phyloP scores from a whole-genome alignment of 768 basidiomycete genomes.

The Pilatotrama ljubarskyi region DNA sequence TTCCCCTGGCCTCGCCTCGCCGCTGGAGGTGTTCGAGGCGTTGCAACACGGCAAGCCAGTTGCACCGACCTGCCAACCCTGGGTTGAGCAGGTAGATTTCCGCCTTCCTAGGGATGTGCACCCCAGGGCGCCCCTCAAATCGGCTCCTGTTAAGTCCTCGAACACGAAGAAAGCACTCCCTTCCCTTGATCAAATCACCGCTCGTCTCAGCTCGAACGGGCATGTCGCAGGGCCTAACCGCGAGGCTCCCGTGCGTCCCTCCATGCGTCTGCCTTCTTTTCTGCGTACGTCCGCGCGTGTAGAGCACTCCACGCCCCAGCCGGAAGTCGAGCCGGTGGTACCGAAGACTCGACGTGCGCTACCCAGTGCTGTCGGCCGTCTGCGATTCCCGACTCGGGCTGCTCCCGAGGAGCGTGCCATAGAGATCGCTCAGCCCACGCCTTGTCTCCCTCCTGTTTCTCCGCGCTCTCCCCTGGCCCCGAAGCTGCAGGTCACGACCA shows the following conservation, averaged over 20 bases:
- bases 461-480: conserved; percentile 39
- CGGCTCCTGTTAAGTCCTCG: conserved; percentile 16
- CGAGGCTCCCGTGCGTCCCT: conserved; percentile 27
- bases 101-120: conserved; percentile 36
- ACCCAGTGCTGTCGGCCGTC: conserved; percentile 28
- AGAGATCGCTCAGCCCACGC: conserved; percentile 30
- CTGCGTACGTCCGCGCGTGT: conserved; percentile 17
- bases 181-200: conserved; percentile 76
- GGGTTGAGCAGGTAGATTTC: conserved; percentile 73
- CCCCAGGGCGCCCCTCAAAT: conserved; percentile 18
- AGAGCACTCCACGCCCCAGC: conserved; percentile 1
- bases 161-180: conserved; percentile 43
- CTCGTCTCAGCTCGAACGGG: conserved; percentile 50
- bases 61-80: conserved; percentile 37
- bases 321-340: not conserved
- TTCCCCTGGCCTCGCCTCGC: conserved; percentile 66
- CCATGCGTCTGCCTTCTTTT: conserved; percentile 38
- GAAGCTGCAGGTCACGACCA: conserved; percentile 49
- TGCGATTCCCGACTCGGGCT: conserved; percentile 29
- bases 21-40: conserved; percentile 58
- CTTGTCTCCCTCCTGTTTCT: conserved; percentile 34
- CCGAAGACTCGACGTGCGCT: conserved; percentile 19
- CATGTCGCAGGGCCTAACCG: conserved; percentile 29
- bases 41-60: conserved; percentile 29
- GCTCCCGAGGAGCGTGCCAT: conserved; percentile 22